Base-by-base conservation (phyloP, 202 grass and related monocot species). In the Elaeis oleifera region DNA sequence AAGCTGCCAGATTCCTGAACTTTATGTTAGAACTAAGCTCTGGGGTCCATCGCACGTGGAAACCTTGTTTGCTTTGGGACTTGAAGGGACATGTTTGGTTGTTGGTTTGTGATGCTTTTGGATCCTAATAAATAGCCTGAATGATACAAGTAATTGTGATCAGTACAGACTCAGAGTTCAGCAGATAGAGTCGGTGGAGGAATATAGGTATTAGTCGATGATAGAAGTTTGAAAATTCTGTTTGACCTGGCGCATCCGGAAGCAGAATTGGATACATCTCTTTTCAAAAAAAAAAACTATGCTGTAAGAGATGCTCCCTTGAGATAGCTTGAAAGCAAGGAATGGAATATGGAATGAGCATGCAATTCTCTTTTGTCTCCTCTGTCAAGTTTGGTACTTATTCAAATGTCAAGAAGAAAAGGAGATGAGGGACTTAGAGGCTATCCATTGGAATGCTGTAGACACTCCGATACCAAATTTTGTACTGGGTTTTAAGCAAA, bases 341-440 rank as follows among this genome's bases (percentile, higher is more conserved):
- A 74, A 81, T 87, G 73, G 76, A 89, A 75, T 74, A 77, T 77
- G 62, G 87, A 96, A 91, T 81, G 85, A 82, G 94, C 74, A 89
- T 97, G 68, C 68, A 67, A 71, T 92, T 92, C 84, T 52, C 68
- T 89, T 84, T 97, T 97, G 79, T 86, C 82, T 89, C 88, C 82
- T 86, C 79, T 81, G 22, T 67, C 80, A 92, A 89, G 82, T 97
- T 97, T 97, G 86, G 82, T 80, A 92, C 84, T 92, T 89, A 84
- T 97, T 97, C 82, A 86, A 68, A 83, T 86, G 84, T 84, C 69
- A 74, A 56, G 56, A 88, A 78, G 82, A 63, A 78, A 84, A 81
- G 69, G 69, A 73, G 82, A 84, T 64, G 81, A 74, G 65, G 73
- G 60, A 92, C 84, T 76, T 73, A 71, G 70, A 73, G 62, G 64